phyloP scores from a whole-genome alignment of 2,329 filamentous ascomycete species.

The Fusarium fracticaudum region DNA sequence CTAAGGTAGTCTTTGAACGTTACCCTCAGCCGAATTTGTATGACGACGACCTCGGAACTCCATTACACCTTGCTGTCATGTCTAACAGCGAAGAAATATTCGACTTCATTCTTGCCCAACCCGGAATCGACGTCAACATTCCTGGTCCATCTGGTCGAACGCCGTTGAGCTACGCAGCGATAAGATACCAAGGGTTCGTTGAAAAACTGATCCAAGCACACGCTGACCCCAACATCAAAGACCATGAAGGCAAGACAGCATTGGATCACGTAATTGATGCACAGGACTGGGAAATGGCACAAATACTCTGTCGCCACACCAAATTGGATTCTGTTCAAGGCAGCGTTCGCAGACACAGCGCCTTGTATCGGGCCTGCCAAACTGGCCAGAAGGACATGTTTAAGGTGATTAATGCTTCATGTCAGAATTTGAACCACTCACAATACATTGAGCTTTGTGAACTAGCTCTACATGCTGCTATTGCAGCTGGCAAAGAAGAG shows the following conservation, averaged over 20 bases:
- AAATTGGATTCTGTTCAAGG: not conserved
- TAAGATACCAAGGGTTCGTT: not conserved
- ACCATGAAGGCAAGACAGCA: not conserved
- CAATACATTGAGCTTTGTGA: not conserved
- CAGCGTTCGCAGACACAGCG: not conserved
- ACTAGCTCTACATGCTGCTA: not conserved
- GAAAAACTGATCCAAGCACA: not conserved
- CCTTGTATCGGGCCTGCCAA: not conserved
- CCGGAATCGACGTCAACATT: not conserved
- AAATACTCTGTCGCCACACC: not conserved
- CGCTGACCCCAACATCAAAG: not conserved
- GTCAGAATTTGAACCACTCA: fast-evolving
- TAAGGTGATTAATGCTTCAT: not conserved
- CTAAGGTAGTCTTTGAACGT: not conserved
- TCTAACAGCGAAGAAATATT: not conserved
- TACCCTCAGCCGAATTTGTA: not conserved
- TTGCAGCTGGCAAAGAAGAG: not conserved
- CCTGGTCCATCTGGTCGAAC: not conserved
- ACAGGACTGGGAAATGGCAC: not conserved
- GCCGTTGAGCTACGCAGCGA: not conserved
- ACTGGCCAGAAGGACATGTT: not conserved
- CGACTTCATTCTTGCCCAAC: not conserved
- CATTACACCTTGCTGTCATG: not conserved
- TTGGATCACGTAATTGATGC: not conserved
- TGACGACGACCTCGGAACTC: not conserved